Evolutionary conservation across 257 asterid species (phyloP), one percentile per base, ranked within the genome.

Genomic region (Catharanthus roseus): DNA sequence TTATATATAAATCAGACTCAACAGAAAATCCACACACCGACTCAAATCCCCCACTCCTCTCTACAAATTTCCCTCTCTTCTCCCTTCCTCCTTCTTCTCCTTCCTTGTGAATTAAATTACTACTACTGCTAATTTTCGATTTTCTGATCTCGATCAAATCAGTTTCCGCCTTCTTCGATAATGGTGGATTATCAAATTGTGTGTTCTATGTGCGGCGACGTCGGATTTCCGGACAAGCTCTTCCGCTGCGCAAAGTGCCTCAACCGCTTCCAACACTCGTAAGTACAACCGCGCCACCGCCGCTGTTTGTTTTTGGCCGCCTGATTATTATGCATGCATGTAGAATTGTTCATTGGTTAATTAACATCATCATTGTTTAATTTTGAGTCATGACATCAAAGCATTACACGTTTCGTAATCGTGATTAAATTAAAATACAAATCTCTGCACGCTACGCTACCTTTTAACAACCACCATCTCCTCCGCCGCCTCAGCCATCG

Each of bases 161-260:
- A n/a, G n/a, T n/a, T n/a, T 54, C 51, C 10, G 36, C 28, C 68
- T 3, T 3, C 8, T 1, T 33, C 42, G 63, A 53, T 4, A 78
- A 93, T 90, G 98, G 90, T 84, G 85, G 98, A 93, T 85, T 84
- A 77, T 53, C 87, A 86, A 58, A 89, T 88, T 29, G 98, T 92
- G 63, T 93, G 98, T 65, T 87, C 90, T 77, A 87, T 90, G 98
- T 93, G 98, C 38, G 98, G 98, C 44, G 98, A 93, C 47, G 95
- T 93, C 0, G 98, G 98, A 3, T 93, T 93, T 76, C 88, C 95
- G 1, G 98, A 93, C 72, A 93, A 93, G 65, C 88, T 93, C 82
- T 93, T 93, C 91, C 95, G 90, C 81, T 93, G 98, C 88, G 85
- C 80, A 82, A 87, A 87, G 87, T 93, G 98, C 82, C 83, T 77